Evolutionary conservation across 768 basidiomycete genomes (phyloP), one percentile per base, ranked within the genome.

Genomic region (Russula compacta): DNA sequence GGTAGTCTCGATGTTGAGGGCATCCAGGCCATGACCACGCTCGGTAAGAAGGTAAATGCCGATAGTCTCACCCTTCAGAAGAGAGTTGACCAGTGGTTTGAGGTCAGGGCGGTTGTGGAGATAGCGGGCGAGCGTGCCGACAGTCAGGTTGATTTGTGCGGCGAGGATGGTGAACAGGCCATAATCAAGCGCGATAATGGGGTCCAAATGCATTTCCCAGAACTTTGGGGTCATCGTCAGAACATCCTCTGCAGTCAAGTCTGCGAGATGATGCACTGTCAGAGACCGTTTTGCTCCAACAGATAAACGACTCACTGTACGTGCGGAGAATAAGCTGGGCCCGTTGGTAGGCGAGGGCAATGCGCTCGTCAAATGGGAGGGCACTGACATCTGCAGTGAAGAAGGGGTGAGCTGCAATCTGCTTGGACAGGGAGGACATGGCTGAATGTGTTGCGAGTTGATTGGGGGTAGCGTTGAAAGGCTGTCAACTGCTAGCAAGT

Each of bases 1-100:
- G 12, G 82, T 84, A 6, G 83, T 84, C 68, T 84, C 82, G 8
- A 83, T 77, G 65, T 84, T 82, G 64, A 80, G 78, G 1, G 81
- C 78, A 51, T 84, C 83, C 14, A 84, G 69, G 12, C 82, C 83
- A 60, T 84, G 83, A 1, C 80, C 82, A 9, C 80, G 76, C 71
- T 83, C 83, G 6, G 63, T 44, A 35, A 64, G 54, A 17, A 64
- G 54, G 9, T 40, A 48, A n/a, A 63, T 44, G 3, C 54, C 43
- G 51, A 80, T 76, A 14, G 77, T 78, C 19, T 83, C 80, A 43
- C 83, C 79, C 21, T 76, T 74, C 42, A 83, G 69, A 17, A 83
- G 71, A 38, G 76, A 70, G 56, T 81, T 72, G 2, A 83, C 75
- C 2, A 83, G 71, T 5, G 78, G 76, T 43, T 72, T 72, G 35